Conservation (phyloP, 371 early-diverging fungal species). For the Fennellomyces sp. region DNA sequence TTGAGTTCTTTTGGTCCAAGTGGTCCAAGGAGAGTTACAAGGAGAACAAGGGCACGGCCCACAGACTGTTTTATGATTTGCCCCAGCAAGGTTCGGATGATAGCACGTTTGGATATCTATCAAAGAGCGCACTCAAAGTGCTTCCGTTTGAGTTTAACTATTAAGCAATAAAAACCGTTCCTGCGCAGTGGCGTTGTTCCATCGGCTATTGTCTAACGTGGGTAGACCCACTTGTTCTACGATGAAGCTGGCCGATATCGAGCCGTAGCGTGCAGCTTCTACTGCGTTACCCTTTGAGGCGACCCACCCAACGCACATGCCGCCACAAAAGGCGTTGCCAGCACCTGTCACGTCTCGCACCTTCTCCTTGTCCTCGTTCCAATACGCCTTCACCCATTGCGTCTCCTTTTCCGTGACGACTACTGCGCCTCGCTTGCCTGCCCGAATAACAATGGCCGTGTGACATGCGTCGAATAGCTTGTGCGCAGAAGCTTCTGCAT, state of each 20-base stretch:
- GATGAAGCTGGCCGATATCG: constrained; percentile 44
- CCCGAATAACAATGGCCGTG: constrained; percentile 22
- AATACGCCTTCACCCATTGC: constrained; percentile 44
- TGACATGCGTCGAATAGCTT: not conserved
- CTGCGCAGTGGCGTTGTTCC: constrained; percentile 34
- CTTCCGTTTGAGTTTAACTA: constrained; percentile 26
- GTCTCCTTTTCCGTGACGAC: not conserved
- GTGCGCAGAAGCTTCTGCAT: not conserved
- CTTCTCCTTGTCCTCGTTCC: constrained; percentile 18
- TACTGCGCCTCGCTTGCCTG: constrained; percentile 38
- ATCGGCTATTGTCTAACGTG: constrained; percentile 8
- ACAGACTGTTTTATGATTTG: constrained; percentile 80
- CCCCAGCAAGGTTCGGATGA: constrained; percentile 66
- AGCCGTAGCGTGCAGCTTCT: constrained; percentile 36
- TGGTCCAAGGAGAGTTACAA: constrained; percentile 62
- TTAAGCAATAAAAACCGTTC: no score
- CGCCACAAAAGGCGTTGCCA: constrained; percentile 50
- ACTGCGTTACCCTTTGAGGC: constrained; percentile 27
- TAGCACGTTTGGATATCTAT: constrained; percentile 73
- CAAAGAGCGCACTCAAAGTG: constrained; percentile 29
- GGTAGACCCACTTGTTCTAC: constrained; percentile 53
- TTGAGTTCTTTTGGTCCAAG: constrained; percentile 68
- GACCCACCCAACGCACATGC: constrained; percentile 31
- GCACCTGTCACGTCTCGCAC: constrained; percentile 52
- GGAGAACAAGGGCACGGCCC: constrained; percentile 66